Conservation (phyloP, 2,329 filamentous ascomycete genomes). For the Chaetomiaceae sp. region DNA sequence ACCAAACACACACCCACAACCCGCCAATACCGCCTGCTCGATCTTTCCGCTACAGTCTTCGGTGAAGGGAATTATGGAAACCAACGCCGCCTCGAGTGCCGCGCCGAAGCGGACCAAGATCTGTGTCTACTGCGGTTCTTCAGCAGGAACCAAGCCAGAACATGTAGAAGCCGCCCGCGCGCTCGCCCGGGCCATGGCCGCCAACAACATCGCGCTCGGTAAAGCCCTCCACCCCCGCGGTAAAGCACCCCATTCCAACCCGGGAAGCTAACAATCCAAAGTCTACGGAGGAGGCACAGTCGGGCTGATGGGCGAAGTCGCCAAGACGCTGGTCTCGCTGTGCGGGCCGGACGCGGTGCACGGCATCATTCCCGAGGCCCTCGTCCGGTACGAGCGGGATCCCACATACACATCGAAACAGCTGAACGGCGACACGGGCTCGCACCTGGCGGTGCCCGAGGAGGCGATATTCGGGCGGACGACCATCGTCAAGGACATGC, state of each 20-base stretch:
- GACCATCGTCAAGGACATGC: slow-evolving; percentile 92
- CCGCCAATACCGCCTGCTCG: neutral
- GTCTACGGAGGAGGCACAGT: slow-evolving; percentile 95
- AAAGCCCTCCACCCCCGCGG: slow-evolving; percentile 23
- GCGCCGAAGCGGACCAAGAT: slow-evolving; percentile 57
- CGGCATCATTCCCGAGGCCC: slow-evolving; percentile 85
- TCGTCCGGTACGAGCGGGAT: slow-evolving; percentile 74
- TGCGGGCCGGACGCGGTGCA: slow-evolving; percentile 79
- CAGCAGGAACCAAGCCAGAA: slow-evolving; percentile 63
- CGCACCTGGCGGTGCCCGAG: slow-evolving; percentile 54
- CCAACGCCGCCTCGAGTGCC: slow-evolving; percentile 34
- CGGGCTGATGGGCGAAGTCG: slow-evolving; percentile 92
- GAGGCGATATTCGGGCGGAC: slow-evolving; percentile 70
- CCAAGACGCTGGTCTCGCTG: slow-evolving; percentile 77
- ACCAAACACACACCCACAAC: no score
- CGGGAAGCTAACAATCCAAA: slow-evolving; percentile 28
- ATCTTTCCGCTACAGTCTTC: neutral
- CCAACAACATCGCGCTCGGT: slow-evolving; percentile 72
- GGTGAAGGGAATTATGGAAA: slow-evolving; percentile 34
- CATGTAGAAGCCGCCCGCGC: slow-evolving; percentile 75
- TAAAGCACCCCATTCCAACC: neutral
- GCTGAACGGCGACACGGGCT: slow-evolving; percentile 37
- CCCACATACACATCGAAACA: slow-evolving; percentile 46
- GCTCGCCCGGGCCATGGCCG: slow-evolving; percentile 70
- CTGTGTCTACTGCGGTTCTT: slow-evolving; percentile 92